Conservation (phyloP, 2,329 filamentous ascomycete species). For the Scortechinia acanthostroma region DNA sequence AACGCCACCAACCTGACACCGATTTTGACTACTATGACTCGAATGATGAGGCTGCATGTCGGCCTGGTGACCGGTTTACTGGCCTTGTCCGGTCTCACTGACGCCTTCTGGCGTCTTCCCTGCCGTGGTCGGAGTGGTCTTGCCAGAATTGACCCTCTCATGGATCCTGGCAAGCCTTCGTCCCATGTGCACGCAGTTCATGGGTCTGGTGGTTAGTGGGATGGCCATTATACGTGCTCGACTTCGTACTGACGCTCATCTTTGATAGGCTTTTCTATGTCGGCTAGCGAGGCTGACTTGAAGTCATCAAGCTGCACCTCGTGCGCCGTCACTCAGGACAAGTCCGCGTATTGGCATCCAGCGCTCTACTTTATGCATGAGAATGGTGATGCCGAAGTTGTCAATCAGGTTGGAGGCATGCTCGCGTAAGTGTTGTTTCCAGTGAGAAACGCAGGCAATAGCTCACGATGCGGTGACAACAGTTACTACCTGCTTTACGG, state of each 20-base stretch:
- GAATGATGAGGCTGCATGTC: too few relatives aligned
- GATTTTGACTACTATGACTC: too few relatives aligned
- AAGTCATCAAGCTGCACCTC: conserved; percentile 66
- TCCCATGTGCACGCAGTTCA: conserved; percentile 70
- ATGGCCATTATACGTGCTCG: conserved; percentile 7
- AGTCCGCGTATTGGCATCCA: conserved; percentile 84
- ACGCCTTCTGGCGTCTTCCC: conserved; percentile 85
- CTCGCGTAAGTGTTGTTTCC: conserved; percentile 58
- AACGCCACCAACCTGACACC: too few relatives aligned
- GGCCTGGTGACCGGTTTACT: too few relatives aligned
- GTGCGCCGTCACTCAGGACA: conserved; percentile 73
- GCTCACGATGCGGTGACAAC: conserved; percentile 5
- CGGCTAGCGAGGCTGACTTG: conserved; percentile 49
- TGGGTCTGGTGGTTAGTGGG: conserved; percentile 64
- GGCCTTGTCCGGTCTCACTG: conserved; percentile 23
- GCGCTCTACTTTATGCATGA: conserved; percentile 69
- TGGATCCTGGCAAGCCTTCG: conserved; percentile 50
- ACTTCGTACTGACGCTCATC: conserved; percentile 8
- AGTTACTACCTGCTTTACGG: conserved; percentile 80
- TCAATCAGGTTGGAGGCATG: conserved; percentile 74
- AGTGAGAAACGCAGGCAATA: conserved; percentile 6
- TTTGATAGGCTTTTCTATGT: conserved; percentile 50
- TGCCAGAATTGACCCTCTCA: conserved; percentile 71
- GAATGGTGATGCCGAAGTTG: conserved; percentile 57
- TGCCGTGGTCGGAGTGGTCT: conserved; percentile 66